A percentile compares a stretch with the other conserved stretches of the same genome.
Evolutionary conservation across 2,329 filamentous ascomycete species (phyloP).

Genomic region (Sarocladium strictum): DNA sequence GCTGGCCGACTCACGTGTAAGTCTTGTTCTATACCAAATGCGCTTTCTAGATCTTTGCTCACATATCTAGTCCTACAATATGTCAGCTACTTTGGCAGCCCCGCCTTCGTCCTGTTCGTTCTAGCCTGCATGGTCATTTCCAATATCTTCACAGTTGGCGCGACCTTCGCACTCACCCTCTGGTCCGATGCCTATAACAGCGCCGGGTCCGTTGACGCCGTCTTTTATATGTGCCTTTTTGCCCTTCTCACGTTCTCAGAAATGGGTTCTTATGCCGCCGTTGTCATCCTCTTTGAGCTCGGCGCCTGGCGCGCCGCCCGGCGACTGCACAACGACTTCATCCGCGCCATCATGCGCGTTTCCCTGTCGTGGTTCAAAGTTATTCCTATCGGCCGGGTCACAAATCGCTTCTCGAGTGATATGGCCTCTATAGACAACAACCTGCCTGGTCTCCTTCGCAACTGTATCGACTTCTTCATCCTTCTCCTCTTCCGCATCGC

Average conservation of each 20-base stretch:
- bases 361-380: slow-evolving; percentile 52
- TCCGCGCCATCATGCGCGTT: slow-evolving; percentile 45
- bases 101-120: slow-evolving; percentile 33
- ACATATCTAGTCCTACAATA: slow-evolving; percentile 38
- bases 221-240: slow-evolving; percentile 50
- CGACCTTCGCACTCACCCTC: slow-evolving; percentile 42
- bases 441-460: slow-evolving; percentile 39
- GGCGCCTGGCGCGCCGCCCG: slow-evolving; percentile 52
- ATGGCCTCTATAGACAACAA: slow-evolving; percentile 48
- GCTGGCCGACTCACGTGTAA: slow-evolving; percentile 38
- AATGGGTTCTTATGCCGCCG: slow-evolving; percentile 33
- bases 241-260: slow-evolving; percentile 38
- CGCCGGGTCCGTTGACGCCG: slow-evolving; percentile 33
- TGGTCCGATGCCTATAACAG: slow-evolving; percentile 47
- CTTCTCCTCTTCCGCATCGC: slow-evolving; percentile 39
- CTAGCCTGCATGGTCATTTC: slow-evolving; percentile 33
- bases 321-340: slow-evolving; percentile 45
- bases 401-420: slow-evolving; percentile 52
- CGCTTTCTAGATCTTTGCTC: too few species aligned
- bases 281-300: slow-evolving; percentile 43
- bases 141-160: slow-evolving; percentile 35
- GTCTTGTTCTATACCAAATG: too few species aligned
- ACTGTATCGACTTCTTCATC: slow-evolving; percentile 34
- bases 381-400: slow-evolving; percentile 44
- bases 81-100: slow-evolving; percentile 44